These are phyloP conservation scores for Torulaspora maleeae DNA, from an alignment of 805 yeast genomes.

Conservation along the genomic window DNA sequence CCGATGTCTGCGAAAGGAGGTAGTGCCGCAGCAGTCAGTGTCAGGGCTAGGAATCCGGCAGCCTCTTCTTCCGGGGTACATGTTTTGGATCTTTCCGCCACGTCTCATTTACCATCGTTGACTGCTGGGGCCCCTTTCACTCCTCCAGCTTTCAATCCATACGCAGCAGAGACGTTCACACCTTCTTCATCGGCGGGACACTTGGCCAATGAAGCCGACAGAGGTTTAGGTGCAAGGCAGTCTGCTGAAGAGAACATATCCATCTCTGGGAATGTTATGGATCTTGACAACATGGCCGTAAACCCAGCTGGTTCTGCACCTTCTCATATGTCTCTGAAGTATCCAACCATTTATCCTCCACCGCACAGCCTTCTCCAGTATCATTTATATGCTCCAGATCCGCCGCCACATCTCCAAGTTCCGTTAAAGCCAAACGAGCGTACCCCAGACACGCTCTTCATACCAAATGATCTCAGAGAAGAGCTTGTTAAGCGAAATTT, in stretches of 20 bases:
- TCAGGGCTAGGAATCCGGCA: slow-evolving; percentile 1
- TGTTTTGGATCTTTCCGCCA: slow-evolving; percentile 3
- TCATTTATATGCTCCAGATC: slow-evolving; percentile 85
- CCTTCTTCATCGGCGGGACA: slow-evolving; percentile 27
- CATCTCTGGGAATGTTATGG: slow-evolving; percentile 4
- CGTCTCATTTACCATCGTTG: slow-evolving; percentile 5
- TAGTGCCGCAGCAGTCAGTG: slow-evolving; percentile 1
- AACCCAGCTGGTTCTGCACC: slow-evolving; percentile 3
- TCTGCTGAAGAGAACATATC: slow-evolving; percentile 6
- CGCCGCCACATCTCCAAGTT: slow-evolving; percentile 64
- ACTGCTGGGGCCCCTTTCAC: slow-evolving; percentile 8
- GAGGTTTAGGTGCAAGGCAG: not conserved
- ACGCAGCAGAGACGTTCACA: slow-evolving; percentile 29
- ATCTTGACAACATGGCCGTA: slow-evolving; percentile 1
- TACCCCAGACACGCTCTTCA: slow-evolving; percentile 61
- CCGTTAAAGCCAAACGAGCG: slow-evolving; percentile 69
- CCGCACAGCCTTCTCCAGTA: slow-evolving; percentile 52
- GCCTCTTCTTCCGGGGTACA: slow-evolving; percentile 1
- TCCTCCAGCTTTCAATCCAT: slow-evolving; percentile 33
- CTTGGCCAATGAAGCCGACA: slow-evolving; percentile 3
- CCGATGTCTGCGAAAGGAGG: slow-evolving; percentile 35
- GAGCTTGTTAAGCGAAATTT: slow-evolving; percentile 67
- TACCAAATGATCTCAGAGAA: slow-evolving; percentile 69
- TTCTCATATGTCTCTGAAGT: slow-evolving; percentile 21
- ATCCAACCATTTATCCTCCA: slow-evolving; percentile 38